Evolutionary conservation across 1,284 basidiomycete genomes (phyloP).

Genomic region (Malassezia furfur): DNA sequence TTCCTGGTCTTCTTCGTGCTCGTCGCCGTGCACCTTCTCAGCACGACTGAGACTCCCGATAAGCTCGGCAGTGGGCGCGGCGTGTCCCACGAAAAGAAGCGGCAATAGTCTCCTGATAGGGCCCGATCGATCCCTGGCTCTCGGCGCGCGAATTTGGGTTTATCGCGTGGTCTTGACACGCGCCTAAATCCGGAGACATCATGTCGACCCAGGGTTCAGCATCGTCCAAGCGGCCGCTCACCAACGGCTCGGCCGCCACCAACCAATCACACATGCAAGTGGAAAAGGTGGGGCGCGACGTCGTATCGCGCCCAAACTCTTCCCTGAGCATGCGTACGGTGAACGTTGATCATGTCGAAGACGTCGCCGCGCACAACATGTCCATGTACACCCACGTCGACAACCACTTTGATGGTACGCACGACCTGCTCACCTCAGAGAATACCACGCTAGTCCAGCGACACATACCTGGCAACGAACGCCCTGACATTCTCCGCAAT

Average conservation of each 20-base stretch:
- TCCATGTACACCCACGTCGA: conserved; percentile 34
- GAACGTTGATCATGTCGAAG: conserved; percentile 26
- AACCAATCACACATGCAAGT: too few relatives aligned
- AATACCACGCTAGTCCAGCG: not conserved
- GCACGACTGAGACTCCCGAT: conserved; percentile 10
- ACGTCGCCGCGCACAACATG: conserved; percentile 23
- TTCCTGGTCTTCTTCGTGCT: conserved; percentile 15
- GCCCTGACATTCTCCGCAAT: not conserved
- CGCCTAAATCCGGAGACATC: too few relatives aligned
- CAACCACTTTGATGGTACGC: conserved; percentile 27
- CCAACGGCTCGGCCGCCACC: too few relatives aligned
- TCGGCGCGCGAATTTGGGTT: not conserved
- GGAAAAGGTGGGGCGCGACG: too few relatives aligned
- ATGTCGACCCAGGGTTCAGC: too few relatives aligned
- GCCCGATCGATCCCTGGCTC: not conserved
- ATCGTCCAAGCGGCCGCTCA: too few relatives aligned
- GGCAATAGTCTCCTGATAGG: conserved; percentile 2
- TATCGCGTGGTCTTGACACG: too few relatives aligned
- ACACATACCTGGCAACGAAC: not conserved
- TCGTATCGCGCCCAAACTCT: conserved; percentile 9
- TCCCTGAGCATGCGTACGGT: conserved; percentile 33
- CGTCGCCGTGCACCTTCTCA: conserved; percentile 9
- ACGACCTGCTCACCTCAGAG: conserved; percentile 3
- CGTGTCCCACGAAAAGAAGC: conserved; percentile 15
- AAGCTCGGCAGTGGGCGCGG: conserved; percentile 3